Base-by-base conservation (phyloP, 2,329 filamentous ascomycete species). In the Xylaria sp. region DNA sequence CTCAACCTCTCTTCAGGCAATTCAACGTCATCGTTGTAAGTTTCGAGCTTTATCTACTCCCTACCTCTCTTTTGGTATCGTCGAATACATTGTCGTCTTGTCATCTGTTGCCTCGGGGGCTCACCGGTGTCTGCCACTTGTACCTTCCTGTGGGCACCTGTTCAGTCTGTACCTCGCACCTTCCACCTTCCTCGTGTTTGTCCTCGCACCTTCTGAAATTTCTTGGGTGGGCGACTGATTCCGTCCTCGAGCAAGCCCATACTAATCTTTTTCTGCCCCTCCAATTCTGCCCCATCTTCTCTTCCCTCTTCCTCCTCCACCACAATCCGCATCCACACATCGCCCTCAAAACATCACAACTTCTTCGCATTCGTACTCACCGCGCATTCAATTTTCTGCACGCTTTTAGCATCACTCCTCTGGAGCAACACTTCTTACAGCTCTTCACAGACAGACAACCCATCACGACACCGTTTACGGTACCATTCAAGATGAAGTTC, bases 401-500 rank as follows among this genome's bases (percentile, higher is more conserved):
- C 62, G 59, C 66, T 69, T 71, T 69, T 70, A 71, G 68, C 68
- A 70, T 70, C 60, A 18, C 60, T 68, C 74, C 69, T 74, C 66
- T 70, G 66, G 69, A 62, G 67, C 70, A 71, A 65, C 65, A 69
- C 66, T 68, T 67, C 64, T 70, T 67, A 70, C 65, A 52, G 64
- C 61, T 63, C 55, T 64, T 48, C 52, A 57, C 58, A 65, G 59
- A 57, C 57, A 65, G 60, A 61, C 47, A 61, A 55, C 56, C 6
- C 46, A 50, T 58, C 52, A 60, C 58, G 48, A 51, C 65, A 51
- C 35, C 8, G 55, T 55, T 47, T 57, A 57, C 34, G 37, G 60
- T 58, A 54, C 53, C 55, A 59, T 30, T 50, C 76, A 81, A 76
- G 66, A 83, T 83, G 81, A 83, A 82, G 79, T 73, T 75, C 23